Evolutionary conservation across 208 protist species (phyloP), one percentile per base, ranked within the genome.

Genomic region (Borovskyia barvae): DNA sequence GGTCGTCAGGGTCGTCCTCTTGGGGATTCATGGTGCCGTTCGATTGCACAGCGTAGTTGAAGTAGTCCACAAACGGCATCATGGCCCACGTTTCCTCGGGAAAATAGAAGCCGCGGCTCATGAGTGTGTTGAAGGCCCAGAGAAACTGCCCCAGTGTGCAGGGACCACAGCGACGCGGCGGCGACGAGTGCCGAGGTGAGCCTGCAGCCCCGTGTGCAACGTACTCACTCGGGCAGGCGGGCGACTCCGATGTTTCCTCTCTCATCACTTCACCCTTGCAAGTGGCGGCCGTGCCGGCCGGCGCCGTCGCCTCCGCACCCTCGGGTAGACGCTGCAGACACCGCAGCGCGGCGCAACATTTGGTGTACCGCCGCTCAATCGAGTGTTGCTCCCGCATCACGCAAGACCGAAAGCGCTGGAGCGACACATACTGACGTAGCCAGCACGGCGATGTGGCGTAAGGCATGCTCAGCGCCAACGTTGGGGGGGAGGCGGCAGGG

Each of bases 1-100:
- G 39, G 30, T 71, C 64, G 1, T 56, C 40, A 6, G 53, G 29
- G 19, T 51, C 56, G 35, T 72, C 45, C 22, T 51, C 54, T 37
- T 71, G 43, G 5, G 36, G 40, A 25, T 41, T 67, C 80, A 93
- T 92, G 29, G 72, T 85, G 48, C 69, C 77, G 62, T 93, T 95
- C 6, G 79, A 71, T 11, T 70, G 40, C 25, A 88, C 50, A 2
- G 78, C 74, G 67, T 96, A 94, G 75, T 96, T 96, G 73, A 96
- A 94, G 75, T 96, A 96, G 66, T 96, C 90, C 19, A 93, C 83
- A 58, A 68, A 96, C 25, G 90, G 90, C 65, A 96, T 96, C 77
- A 96, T 72, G 17, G 75, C 84, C 90, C 90, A 96, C n/a, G 89
- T 76, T 35, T 91, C 87, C 35, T 82, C 55, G n/a, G 77, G 56